Base-by-base conservation (phyloP, 2,329 filamentous ascomycete species). In the Fusarium sp. region DNA sequence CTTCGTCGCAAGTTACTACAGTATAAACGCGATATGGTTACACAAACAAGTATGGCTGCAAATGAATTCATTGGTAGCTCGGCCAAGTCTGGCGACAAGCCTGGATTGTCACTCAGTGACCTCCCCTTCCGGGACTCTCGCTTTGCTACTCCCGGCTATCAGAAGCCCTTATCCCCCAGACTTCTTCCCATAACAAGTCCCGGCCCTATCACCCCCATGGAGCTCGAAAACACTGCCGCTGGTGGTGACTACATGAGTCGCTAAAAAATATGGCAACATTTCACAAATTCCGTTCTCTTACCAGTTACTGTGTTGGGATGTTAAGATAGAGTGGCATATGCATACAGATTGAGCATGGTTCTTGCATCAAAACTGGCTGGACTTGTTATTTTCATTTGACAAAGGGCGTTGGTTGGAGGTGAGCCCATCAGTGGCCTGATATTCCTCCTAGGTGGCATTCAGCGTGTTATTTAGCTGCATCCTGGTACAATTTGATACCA, bases 151-250 rank as follows among this genome's bases (percentile, higher is more conserved):
- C 67, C 82, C 12, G 80, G 81, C 19, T 74, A 82, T 6, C 82
- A 83, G 51, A 88, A 85, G 60, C 89, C 89, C 4, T 62, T 77
- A 19, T 86, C 86, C 5, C 87, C 87, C 4, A 80, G 84, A 33
- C 80, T 91, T 10, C 78, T 79, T 45, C 89, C 89, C 1, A 76
- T 89, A 16, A 87, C 88, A 7, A 90, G 88, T 64, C 88, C 88
- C 0, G 88, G 88, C 1, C 88, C 88, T 0, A 88, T 91, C 19
- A 91, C 89, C 3, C 89, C 89, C 3, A 89, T 91, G 84, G 87
- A 89, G 23, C 78, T 91, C 42, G 85, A 83, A 25, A 77, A 81
- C 1, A 76, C 79, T 19, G 79, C 79, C 15, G 79, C 79, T 42
- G 82, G 82, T 35, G 66, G 82, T 35, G 66, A 73, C 42, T 84